Evolutionary conservation across 1,284 basidiomycete species (phyloP).

Genomic region (Sporisorium graminicola): DNA sequence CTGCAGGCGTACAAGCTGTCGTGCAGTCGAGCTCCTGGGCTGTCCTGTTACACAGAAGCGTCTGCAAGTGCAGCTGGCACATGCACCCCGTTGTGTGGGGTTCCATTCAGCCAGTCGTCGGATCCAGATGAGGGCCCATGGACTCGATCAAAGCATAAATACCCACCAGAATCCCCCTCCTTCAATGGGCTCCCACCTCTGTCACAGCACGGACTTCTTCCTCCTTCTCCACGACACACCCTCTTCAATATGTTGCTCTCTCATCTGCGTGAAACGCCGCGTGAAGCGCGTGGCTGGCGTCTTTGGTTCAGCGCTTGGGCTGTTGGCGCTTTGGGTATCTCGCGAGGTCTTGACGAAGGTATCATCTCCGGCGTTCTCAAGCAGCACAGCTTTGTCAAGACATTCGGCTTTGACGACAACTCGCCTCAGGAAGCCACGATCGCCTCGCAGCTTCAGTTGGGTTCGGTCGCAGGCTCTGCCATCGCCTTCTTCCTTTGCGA

Average conservation of each 20-base stretch:
- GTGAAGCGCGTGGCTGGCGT: constrained; percentile 47
- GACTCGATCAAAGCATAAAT: not conserved
- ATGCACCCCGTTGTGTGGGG: not conserved
- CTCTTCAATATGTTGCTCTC: constrained; percentile 35
- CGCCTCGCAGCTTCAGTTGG: constrained; percentile 52
- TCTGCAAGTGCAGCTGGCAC: no score
- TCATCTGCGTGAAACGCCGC: constrained; percentile 42
- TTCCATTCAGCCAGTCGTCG: not conserved
- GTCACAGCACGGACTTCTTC: not conserved
- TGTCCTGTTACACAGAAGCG: not conserved
- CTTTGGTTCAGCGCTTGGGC: constrained; percentile 48
- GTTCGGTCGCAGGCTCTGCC: constrained; percentile 52
- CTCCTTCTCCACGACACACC: not conserved
- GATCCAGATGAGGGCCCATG: not conserved
- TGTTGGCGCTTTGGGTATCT: constrained; percentile 46
- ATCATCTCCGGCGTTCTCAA: constrained; percentile 49
- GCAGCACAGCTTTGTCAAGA: constrained; percentile 46
- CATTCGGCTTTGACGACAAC: constrained; percentile 47
- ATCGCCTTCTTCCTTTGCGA: constrained; percentile 59
- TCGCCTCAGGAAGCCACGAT: constrained; percentile 49
- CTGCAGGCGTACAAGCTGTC: not conserved
- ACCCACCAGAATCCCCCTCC: not conserved
- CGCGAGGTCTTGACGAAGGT: constrained; percentile 58
- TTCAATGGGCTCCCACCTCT: not conserved
- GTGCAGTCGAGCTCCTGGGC: no score